phyloP scores from a whole-genome alignment of 495 filamentous ascomycete species.

The Penicillium parvum region DNA sequence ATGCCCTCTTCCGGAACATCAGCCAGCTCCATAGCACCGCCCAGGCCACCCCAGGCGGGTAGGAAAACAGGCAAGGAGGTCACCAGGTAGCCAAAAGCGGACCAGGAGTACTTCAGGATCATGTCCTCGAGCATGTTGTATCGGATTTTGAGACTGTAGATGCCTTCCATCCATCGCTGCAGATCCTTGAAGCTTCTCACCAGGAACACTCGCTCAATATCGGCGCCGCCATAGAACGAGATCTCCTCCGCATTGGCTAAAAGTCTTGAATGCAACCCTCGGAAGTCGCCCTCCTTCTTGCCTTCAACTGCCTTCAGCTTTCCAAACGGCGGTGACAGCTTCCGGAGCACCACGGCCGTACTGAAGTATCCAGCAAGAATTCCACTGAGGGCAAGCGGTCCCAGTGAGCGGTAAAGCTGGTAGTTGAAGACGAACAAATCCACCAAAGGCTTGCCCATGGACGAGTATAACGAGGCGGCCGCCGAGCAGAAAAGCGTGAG shows the following conservation, averaged over 20 bases:
- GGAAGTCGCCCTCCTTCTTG: conserved; percentile 88
- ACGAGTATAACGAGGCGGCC: conserved; percentile 91
- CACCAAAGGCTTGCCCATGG: conserved; percentile 91
- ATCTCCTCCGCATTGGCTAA: conserved; percentile 98
- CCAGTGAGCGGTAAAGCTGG: conserved; percentile 87
- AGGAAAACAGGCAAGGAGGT: conserved; percentile 93
- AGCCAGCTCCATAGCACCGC: conserved; percentile 61
- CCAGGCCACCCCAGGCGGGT: conserved; percentile 87
- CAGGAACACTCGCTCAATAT: conserved; percentile 86
- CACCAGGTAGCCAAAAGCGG: conserved; percentile 90
- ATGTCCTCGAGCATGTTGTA: conserved; percentile 99
- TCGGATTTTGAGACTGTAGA: conserved; percentile 91
- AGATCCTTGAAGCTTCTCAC: conserved; percentile 86
- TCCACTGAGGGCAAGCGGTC: conserved; percentile 80
- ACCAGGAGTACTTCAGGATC: conserved; percentile 97
- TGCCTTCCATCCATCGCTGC: conserved; percentile 91
- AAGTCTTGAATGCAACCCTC: conserved; percentile 80
- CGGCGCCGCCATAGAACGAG: conserved; percentile 95
- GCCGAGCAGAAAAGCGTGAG: conserved; percentile 90
- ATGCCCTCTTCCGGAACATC: conserved; percentile 34
- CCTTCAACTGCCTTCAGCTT: conserved; percentile 95
- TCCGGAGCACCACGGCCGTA: conserved; percentile 81
- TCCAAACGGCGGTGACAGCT: conserved; percentile 89
- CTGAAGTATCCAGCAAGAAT: conserved; percentile 88
- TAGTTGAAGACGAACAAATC: conserved; percentile 97